Conservation (phyloP, 495 filamentous ascomycete genomes). For the Hyaloscypha finlandica region DNA sequence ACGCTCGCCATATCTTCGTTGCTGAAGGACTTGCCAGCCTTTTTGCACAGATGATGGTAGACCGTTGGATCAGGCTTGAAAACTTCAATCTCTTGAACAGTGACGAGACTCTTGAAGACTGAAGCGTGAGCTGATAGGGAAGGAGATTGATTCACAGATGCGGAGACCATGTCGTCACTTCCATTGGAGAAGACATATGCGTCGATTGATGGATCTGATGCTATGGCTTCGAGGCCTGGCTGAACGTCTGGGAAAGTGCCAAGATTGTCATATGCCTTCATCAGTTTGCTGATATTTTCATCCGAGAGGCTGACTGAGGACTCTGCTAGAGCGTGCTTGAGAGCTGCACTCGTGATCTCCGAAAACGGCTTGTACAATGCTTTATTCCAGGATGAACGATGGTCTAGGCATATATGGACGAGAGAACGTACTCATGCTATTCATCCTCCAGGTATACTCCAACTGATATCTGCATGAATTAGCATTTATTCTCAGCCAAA, state of each 20-base stretch:
- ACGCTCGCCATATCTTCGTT: constrained; percentile 51
- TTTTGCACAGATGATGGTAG: constrained; percentile 61
- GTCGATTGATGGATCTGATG: constrained; percentile 42
- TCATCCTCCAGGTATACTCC: constrained; percentile 82
- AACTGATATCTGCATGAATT: constrained; percentile 66
- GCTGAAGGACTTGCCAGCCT: constrained; percentile 41
- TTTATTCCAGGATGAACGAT: constrained; percentile 33
- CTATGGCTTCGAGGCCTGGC: constrained; percentile 47
- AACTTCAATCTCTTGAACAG: constrained; percentile 57
- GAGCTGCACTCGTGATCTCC: constrained; percentile 61
- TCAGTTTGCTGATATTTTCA: constrained; percentile 46
- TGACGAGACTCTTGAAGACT: constrained; percentile 59
- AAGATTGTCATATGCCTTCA: constrained; percentile 70
- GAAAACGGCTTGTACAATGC: constrained; percentile 66
- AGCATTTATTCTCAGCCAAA: not conserved
- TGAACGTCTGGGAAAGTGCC: constrained; percentile 70
- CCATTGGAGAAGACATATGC: constrained; percentile 79
- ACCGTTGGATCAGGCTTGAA: constrained; percentile 72
- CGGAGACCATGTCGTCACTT: constrained; percentile 61
- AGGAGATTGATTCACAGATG: constrained; percentile 57
- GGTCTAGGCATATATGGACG: not conserved
- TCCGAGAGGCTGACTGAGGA: constrained; percentile 45
- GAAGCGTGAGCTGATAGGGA: constrained; percentile 48
- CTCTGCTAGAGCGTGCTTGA: constrained; percentile 65
- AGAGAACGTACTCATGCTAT: constrained; percentile 67